Conservation (phyloP, 148 eudicot genomes). For the Rhododendron griersonianum region DNA sequence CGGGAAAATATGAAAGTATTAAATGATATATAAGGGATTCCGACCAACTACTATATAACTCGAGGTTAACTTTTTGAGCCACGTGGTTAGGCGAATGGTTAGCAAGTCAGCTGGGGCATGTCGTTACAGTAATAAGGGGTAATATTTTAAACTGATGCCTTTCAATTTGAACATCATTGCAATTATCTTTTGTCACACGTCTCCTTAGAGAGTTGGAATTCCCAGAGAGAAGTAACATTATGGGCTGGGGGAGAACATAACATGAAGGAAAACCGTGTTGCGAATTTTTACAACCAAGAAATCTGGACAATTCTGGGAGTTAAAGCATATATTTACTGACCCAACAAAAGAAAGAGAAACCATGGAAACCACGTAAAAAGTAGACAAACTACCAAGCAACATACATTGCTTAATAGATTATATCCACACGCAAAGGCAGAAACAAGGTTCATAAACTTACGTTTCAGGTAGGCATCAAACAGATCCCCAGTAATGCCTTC, state of each 20-base stretch:
- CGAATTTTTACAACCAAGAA: neutral
- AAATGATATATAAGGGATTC: too few relatives aligned
- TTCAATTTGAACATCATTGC: neutral
- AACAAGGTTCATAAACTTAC: constrained; percentile 18
- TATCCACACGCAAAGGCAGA: neutral
- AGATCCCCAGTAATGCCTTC: constrained; percentile 41
- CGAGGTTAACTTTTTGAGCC: too few relatives aligned
- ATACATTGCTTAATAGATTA: neutral
- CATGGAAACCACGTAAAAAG: neutral
- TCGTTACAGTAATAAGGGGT: neutral
- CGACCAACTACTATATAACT: too few relatives aligned
- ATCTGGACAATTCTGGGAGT: neutral
- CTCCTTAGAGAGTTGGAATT: neutral
- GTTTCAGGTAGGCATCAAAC: constrained; percentile 33
- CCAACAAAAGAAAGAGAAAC: neutral
- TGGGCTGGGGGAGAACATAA: neutral
- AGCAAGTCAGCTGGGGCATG: too few relatives aligned
- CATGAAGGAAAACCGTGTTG: neutral
- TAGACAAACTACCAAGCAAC: neutral
- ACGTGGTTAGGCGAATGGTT: too few relatives aligned
- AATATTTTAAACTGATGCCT: neutral
- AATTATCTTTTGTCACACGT: neutral
- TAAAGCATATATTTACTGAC: neutral
- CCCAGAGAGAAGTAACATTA: neutral
- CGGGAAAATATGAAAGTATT: too few relatives aligned